Conservation (phyloP, 768 basidiomycete genomes). For the Russula compacta region DNA sequence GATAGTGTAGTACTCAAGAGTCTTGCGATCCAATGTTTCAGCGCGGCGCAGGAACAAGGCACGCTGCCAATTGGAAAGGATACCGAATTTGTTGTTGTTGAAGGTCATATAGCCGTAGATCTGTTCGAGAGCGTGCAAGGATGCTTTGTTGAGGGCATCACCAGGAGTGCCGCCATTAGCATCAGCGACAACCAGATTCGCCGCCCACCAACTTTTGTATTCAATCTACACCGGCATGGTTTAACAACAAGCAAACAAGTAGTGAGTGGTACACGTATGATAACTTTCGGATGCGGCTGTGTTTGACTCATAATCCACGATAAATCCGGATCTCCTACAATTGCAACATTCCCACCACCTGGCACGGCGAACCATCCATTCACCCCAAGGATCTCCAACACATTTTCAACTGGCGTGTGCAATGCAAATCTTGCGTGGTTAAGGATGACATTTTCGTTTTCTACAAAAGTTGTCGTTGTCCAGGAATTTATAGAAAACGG, state of each 20-base stretch:
- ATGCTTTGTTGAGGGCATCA: no score
- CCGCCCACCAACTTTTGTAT: not conserved
- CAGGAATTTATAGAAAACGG: not conserved
- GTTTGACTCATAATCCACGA: not conserved
- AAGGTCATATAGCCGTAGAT: not conserved
- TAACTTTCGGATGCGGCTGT: not conserved
- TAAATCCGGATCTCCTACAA: not conserved
- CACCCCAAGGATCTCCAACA: not conserved
- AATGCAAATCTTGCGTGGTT: not conserved
- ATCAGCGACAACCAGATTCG: not conserved
- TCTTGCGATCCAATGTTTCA: not conserved
- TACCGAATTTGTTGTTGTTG: not conserved
- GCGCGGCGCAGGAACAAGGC: not conserved
- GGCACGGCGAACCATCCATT: not conserved
- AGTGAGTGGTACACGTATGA: not conserved
- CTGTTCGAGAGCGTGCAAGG: not conserved
- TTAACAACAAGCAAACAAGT: not conserved
- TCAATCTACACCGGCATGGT: not conserved
- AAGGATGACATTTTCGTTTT: not conserved
- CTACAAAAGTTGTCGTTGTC: not conserved
- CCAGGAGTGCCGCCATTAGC: not conserved
- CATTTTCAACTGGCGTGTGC: not conserved
- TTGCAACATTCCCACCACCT: not conserved
- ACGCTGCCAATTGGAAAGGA: not conserved
- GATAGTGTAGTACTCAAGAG: not conserved